These are phyloP conservation scores for Begonia masoniana DNA, from an alignment of 306 rosid genomes.

Conservation along the genomic window DNA sequence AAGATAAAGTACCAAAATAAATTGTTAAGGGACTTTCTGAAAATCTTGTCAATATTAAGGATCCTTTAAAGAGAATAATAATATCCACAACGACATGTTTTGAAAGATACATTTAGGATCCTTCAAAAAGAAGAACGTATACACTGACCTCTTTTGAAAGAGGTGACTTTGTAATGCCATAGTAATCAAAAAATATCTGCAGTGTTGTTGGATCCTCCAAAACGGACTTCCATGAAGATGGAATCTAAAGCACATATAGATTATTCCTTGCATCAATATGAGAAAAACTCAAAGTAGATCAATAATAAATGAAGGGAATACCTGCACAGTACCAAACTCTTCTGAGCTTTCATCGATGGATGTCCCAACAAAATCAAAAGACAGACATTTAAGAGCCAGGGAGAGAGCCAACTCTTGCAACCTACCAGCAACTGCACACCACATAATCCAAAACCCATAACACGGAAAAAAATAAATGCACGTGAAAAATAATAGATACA, in stretches of 20 bases:
- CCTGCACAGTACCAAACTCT: conserved; percentile 99
- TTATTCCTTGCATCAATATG: conserved; percentile 8
- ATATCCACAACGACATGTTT: too few species aligned
- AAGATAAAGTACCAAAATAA: too few species aligned
- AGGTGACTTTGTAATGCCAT: conserved; percentile 75
- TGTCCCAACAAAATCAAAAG: conserved; percentile 98
- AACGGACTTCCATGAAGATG: conserved; percentile 83
- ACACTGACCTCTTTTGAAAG: conserved; percentile 88
- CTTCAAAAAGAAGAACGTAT: conserved; percentile 9
- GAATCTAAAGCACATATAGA: conserved; percentile 53
- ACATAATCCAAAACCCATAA: conserved; percentile 17
- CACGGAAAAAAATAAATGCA: not conserved
- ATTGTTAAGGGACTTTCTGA: too few species aligned
- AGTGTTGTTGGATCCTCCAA: conserved; percentile 90
- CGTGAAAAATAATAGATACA: too few species aligned
- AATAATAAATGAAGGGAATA: conserved; percentile 16
- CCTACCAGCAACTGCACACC: conserved; percentile 54
- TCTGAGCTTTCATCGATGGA: conserved; percentile 98
- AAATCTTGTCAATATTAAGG: too few species aligned
- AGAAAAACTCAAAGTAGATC: not conserved
- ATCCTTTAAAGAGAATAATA: too few species aligned
- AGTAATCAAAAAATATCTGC: conserved; percentile 87
- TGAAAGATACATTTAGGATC: not conserved
- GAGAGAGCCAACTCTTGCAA: conserved; percentile 97
- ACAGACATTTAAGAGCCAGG: conserved; percentile 81